Evolutionary conservation across 495 filamentous ascomycete species (phyloP).

Genomic region (Emericellopsis terricola): DNA sequence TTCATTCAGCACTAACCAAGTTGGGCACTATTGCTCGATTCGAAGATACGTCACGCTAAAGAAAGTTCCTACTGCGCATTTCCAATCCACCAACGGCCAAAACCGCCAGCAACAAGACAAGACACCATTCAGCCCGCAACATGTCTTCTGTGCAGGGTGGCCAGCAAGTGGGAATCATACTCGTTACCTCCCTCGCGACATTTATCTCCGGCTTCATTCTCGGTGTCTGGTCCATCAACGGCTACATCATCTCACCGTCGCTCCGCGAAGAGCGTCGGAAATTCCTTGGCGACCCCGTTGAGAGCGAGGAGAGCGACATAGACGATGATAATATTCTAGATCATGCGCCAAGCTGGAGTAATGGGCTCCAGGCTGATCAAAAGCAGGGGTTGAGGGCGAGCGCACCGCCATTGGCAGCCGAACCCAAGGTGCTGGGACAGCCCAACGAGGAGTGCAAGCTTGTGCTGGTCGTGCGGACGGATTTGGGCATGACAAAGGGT

Average conservation of each 20-base stretch:
- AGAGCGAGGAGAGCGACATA: conserved; percentile 33
- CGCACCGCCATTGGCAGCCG: conserved; percentile 6
- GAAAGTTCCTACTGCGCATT: no score
- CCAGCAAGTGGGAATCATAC: conserved; percentile 17
- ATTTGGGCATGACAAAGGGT: conserved; percentile 96
- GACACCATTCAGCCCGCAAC: no score
- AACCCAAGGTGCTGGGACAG: conserved; percentile 6
- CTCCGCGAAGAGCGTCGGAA: conserved; percentile 15
- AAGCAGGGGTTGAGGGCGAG: conserved; percentile 23
- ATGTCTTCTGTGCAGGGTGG: no score
- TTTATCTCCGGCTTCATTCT: conserved; percentile 45
- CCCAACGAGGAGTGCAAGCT: conserved; percentile 74
- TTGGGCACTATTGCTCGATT: no score
- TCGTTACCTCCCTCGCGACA: conserved; percentile 44
- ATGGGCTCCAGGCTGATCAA: conserved; percentile 28
- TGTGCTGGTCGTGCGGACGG: conserved; percentile 78
- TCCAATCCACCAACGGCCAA: neutral
- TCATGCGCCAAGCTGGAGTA: conserved; percentile 41
- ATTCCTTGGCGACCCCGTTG: conserved; percentile 19
- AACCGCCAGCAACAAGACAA: neutral
- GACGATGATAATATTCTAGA: conserved; percentile 34
- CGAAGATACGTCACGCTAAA: no score
- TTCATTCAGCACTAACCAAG: no score
- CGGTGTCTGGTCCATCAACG: conserved; percentile 30
- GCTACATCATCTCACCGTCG: conserved; percentile 28